Percentiles rank a stretch among this genome's conserved stretches.
Evolutionary conservation across 306 rosid species (phyloP).

Genomic region (Vigna reflexopilosa): DNA sequence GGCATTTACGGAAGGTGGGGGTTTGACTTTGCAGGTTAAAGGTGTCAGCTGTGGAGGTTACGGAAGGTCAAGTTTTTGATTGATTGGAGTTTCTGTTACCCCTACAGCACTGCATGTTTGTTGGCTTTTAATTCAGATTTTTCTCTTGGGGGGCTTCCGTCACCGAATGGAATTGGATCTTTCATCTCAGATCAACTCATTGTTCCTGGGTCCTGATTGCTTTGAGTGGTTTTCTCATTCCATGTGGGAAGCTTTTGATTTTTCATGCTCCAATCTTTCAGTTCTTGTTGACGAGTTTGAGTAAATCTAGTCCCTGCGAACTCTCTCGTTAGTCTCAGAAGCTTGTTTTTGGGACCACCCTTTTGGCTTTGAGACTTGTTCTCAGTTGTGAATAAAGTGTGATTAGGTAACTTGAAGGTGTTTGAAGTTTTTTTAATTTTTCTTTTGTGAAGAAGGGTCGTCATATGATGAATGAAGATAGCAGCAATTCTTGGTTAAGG

Average conservation of each 20-base stretch:
- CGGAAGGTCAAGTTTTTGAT: slow-evolving; percentile 52
- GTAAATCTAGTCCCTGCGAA: slow-evolving; percentile 44
- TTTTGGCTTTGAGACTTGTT: slow-evolving; percentile 50
- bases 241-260: slow-evolving; percentile 38
- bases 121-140: slow-evolving; percentile 51
- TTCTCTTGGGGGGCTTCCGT: slow-evolving; percentile 45
- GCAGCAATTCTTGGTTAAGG: slow-evolving; percentile 78
- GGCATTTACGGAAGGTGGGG: slow-evolving; percentile 72
- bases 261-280: not conserved
- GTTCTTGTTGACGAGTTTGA: slow-evolving; percentile 53
- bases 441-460: not conserved
- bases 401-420: slow-evolving; percentile 38
- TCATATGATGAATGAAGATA: slow-evolving; percentile 67
- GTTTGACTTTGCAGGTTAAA: slow-evolving; percentile 73
- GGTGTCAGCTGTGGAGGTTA: slow-evolving; percentile 43
- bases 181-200: slow-evolving; percentile 46
- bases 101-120: slow-evolving; percentile 43
- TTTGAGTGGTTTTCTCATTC: slow-evolving; percentile 53
- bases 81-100: slow-evolving; percentile 42
- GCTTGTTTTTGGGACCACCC: slow-evolving; percentile 34
- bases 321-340: slow-evolving; percentile 6
- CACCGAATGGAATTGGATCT: slow-evolving; percentile 59
- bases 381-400: slow-evolving; percentile 35
- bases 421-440: slow-evolving; percentile 12
- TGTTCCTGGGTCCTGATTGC: slow-evolving; percentile 45